Percentiles rank a stretch among this genome's conserved stretches.
Conservation (phyloP, 2,329 filamentous ascomycete species). For the Tolypocladium amazonense region DNA sequence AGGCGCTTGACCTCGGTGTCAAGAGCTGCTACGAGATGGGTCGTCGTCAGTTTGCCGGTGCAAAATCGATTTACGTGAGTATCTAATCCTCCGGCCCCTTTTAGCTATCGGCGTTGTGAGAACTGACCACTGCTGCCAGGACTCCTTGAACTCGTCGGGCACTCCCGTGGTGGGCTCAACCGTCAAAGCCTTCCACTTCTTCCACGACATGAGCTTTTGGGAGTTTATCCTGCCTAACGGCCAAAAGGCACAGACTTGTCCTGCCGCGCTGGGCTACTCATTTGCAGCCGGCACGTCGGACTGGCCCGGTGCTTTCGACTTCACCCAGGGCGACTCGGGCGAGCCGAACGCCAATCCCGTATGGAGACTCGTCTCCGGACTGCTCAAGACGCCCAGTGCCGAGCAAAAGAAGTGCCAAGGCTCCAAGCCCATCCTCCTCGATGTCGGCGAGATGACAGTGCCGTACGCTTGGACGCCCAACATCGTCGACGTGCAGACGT, state of each 20-base stretch:
- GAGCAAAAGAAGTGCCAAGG: conserved; percentile 67
- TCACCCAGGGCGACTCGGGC: conserved; percentile 74
- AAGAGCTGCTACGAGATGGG: conserved; percentile 70
- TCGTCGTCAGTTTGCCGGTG: conserved; percentile 55
- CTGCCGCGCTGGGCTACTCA: conserved; percentile 80
- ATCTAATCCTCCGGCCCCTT: not conserved
- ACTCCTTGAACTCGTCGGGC: conserved; percentile 33
- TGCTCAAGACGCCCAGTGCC: conserved; percentile 59
- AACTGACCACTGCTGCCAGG: conserved; percentile 25
- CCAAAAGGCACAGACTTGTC: conserved; percentile 61
- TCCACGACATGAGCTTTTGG: conserved; percentile 70
- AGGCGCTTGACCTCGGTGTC: conserved; percentile 57
- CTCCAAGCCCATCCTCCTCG: conserved; percentile 76
- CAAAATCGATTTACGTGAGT: conserved; percentile 32
- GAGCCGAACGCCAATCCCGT: conserved; percentile 61
- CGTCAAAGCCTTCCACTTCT: conserved; percentile 77
- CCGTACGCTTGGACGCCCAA: conserved; percentile 90
- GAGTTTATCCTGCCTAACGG: conserved; percentile 66
- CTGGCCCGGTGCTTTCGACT: conserved; percentile 84
- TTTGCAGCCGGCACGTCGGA: conserved; percentile 92
- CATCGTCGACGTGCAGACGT: conserved; percentile 76
- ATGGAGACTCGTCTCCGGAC: conserved; percentile 65
- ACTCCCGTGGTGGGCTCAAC: conserved; percentile 49
- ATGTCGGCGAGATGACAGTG: conserved; percentile 67
- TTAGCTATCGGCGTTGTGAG: not conserved